phyloP scores from a whole-genome alignment of 1,139 yeast species.

The Yamadazyma atmosphaerica region DNA sequence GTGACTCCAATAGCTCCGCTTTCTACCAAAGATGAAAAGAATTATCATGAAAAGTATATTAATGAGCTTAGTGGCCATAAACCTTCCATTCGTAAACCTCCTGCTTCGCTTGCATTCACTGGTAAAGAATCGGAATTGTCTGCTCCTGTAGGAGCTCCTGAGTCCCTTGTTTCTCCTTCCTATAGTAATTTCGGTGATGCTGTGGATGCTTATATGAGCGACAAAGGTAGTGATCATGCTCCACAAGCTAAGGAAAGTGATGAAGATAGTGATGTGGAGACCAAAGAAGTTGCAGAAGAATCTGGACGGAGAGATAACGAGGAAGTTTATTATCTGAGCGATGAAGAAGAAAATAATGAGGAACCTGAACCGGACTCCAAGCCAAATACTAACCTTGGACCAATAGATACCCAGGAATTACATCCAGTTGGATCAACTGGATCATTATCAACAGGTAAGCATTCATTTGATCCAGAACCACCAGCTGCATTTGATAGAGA shows the following conservation, averaged over 20 bases:
- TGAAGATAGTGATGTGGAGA: slow-evolving; percentile 29
- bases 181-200: slow-evolving; percentile 17
- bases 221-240: slow-evolving; percentile 6
- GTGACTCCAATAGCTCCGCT: slow-evolving; percentile 35
- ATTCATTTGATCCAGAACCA: slow-evolving; percentile 23
- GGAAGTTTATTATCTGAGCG: not conserved
- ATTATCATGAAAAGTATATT: slow-evolving; percentile 31
- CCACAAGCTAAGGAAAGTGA: slow-evolving; percentile 19
- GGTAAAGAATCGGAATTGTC: not conserved
- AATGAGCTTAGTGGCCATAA: slow-evolving; percentile 29
- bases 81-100: slow-evolving; percentile 28
- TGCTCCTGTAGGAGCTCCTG: slow-evolving; percentile 2
- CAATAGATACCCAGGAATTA: slow-evolving; percentile 13
- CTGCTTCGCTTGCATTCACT: slow-evolving; percentile 3
- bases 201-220: slow-evolving; percentile 21
- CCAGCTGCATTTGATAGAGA: slow-evolving; percentile 10
- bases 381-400: not conserved
- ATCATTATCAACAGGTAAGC: slow-evolving; percentile 40
- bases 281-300: slow-evolving; percentile 16
- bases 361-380: not conserved
- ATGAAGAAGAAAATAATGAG: slow-evolving; percentile 1
- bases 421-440: slow-evolving; percentile 35
- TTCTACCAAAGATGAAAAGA: slow-evolving; percentile 20
- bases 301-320: slow-evolving; percentile 1
- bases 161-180: slow-evolving; percentile 11